Evolutionary conservation across 1,284 basidiomycete species (phyloP), one percentile per base, ranked within the genome.

Genomic region (Pyrrhoderma noxium): DNA sequence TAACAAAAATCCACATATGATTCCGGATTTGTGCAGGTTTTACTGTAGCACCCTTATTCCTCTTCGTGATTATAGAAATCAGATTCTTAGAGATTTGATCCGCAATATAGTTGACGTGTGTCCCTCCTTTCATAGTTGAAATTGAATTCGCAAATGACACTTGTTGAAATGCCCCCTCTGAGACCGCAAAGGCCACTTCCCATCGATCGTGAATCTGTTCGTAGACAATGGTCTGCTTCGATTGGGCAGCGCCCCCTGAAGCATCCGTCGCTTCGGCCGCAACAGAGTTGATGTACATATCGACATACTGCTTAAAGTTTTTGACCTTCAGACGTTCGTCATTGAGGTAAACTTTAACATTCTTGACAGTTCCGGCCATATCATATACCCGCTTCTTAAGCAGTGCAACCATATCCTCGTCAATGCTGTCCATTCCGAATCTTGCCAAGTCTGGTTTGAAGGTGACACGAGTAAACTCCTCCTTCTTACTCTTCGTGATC

Each of bases 141-240:
- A 99, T 99, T 21, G 93, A 93, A 70, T 99, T 99, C 61, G 93
- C 93, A 64, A 98, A 99, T 13, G 96, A 97, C 36, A 98, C 92
- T 53, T 95, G 92, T 63, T 92, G 88, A 68, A 91, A 91, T 36
- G 84, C 74, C 22, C 93, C 93, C 52, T 93, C 90, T 0, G 95
- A 97, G 9, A 96, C 80, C 0, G 93, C 87, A 64, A 99, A 99
- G 0, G 89, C 96, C 21, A 99, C 79, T 66, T 99, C 96, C 96
- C 96, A 99, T 13, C 93, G 86, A 43, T 79, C 73, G 49, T 80
- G 77, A 55, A 88, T 72, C 51, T 82, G 73, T 65, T 98, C 95
- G 67, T 92, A 91, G 55, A 98, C 80, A 59, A 97, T 70, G 0
- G 79, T 73, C 4, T 80, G 84, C 67, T 97, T 98, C 2, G 72